Percentiles rank a stretch among this genome's conserved stretches.
Evolutionary conservation across 768 basidiomycete species (phyloP).

Genomic region (Mycena pura): DNA sequence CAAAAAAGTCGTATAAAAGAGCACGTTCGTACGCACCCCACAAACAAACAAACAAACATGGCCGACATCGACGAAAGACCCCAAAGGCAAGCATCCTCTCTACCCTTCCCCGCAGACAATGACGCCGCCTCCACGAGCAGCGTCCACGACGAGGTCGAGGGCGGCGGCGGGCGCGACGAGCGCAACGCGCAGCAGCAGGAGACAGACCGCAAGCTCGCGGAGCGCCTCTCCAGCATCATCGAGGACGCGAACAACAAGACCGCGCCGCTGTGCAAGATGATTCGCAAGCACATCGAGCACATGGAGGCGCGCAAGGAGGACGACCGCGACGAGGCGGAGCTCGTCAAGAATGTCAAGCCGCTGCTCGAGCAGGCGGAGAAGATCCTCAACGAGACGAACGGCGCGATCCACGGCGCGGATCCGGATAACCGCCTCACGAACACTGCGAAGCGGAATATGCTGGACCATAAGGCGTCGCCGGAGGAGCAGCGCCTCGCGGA

Average conservation of each 20-base stretch:
- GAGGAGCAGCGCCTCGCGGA: slow-evolving; percentile 47
- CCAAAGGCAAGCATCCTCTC: no score
- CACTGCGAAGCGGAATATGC: slow-evolving; percentile 40
- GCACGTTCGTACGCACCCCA: no score
- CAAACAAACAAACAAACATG: neutral
- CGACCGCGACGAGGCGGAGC: no score
- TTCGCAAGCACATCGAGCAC: slow-evolving; percentile 46
- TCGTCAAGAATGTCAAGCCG: no score
- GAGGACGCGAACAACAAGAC: slow-evolving; percentile 41
- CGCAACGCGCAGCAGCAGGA: slow-evolving; percentile 33
- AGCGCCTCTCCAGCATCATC: slow-evolving; percentile 42
- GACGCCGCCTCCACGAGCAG: no score
- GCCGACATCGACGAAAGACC: neutral
- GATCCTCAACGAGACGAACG: slow-evolving; percentile 46
- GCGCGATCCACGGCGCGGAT: slow-evolving; percentile 43
- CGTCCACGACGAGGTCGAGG: no score
- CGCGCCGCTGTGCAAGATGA: slow-evolving; percentile 41
- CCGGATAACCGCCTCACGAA: slow-evolving; percentile 42
- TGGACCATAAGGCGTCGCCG: slow-evolving; percentile 43
- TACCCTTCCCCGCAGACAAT: no score
- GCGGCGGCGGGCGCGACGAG: no score
- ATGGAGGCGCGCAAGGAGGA: slow-evolving; percentile 39
- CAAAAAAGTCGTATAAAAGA: no score
- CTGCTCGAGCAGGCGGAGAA: no score
- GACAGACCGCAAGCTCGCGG: slow-evolving; percentile 37